Evolutionary conservation across 768 basidiomycete species (phyloP).

Genomic region (Suillus brevipes): DNA sequence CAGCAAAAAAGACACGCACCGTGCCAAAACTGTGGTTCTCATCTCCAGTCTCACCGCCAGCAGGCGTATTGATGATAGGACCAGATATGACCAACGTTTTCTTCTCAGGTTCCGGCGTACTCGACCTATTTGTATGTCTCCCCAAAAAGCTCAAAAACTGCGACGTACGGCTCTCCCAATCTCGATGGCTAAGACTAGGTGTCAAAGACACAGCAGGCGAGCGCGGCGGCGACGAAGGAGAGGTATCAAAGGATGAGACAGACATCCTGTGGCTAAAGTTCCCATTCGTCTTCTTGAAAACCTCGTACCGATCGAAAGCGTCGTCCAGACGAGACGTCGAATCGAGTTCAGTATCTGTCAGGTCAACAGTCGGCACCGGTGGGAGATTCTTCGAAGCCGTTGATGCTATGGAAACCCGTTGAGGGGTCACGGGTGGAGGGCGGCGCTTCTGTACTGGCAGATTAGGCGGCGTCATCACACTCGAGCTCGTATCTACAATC

Average conservation of each 20-base stretch:
- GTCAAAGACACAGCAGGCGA: constrained; percentile 34
- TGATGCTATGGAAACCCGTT: constrained; percentile 16
- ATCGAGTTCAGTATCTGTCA: constrained; percentile 28
- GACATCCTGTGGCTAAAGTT: constrained; percentile 54
- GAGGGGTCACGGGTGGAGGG: constrained; percentile 28
- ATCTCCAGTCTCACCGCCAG: constrained; percentile 49
- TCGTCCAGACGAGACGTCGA: constrained; percentile 62
- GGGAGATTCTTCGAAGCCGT: constrained; percentile 53
- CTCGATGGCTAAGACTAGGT: constrained; percentile 31
- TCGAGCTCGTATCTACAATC: constrained; percentile 55
- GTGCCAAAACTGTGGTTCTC: constrained; percentile 1
- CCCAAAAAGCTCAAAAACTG: constrained; percentile 64
- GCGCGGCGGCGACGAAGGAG: constrained; percentile 43
- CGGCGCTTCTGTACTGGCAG: constrained; percentile 25
- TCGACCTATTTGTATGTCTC: constrained; percentile 37
- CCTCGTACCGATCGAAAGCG: constrained; percentile 87
- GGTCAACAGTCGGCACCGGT: constrained; percentile 41
- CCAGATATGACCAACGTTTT: constrained; percentile 64
- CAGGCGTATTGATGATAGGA: constrained; percentile 49
- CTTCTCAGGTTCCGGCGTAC: constrained; percentile 51
- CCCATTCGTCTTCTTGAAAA: constrained; percentile 61
- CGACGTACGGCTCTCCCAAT: constrained; percentile 41
- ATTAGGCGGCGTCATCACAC: constrained; percentile 46
- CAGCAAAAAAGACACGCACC: constrained; percentile 5
- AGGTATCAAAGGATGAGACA: constrained; percentile 57